A percentile compares a stretch with the other conserved stretches of the same genome.
These are phyloP conservation scores for Nemania serpens DNA, from an alignment of 2,329 filamentous ascomycete genomes.

Conservation along the genomic window DNA sequence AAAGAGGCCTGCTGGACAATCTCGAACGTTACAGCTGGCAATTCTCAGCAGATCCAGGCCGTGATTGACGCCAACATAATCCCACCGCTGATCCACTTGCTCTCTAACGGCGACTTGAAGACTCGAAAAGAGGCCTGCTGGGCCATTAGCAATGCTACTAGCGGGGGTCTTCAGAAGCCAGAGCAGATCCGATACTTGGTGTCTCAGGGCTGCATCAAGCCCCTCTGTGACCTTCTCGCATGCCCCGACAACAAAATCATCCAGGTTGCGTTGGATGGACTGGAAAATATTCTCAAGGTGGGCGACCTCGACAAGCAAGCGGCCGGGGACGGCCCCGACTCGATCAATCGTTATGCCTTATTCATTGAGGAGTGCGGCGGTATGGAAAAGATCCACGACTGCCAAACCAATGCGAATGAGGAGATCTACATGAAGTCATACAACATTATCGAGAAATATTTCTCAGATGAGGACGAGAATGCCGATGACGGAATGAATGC, in stretches of 20 bases:
- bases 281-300: slow-evolving; percentile 99
- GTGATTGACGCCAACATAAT: slow-evolving; percentile 98
- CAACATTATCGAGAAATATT: slow-evolving; percentile 99
- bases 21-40: slow-evolving; percentile 97
- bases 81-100: slow-evolving; percentile 90
- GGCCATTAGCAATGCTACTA: slow-evolving; percentile 98
- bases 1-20: slow-evolving; percentile 99
- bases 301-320: slow-evolving; percentile 98
- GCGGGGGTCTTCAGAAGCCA: slow-evolving; percentile 95
- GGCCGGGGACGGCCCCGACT: slow-evolving; percentile 71
- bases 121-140: slow-evolving; percentile 99
- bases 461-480: slow-evolving; percentile 96
- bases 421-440: slow-evolving; percentile 99
- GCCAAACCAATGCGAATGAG: slow-evolving; percentile 99
- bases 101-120: slow-evolving; percentile 97
- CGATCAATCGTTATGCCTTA: slow-evolving; percentile 94
- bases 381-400: slow-evolving; percentile 99
- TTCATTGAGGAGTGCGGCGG: slow-evolving; percentile 98
- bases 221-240: slow-evolving; percentile 88
- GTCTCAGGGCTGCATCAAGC: slow-evolving; percentile 92
- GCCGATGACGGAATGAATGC: slow-evolving; percentile 79
- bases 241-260: slow-evolving; percentile 99
- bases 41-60: slow-evolving; percentile 95
- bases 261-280: slow-evolving; percentile 93
- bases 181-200: slow-evolving; percentile 98